Evolutionary conservation across 805 yeast species (phyloP).

Genomic region (Saccharomycopsis vini): DNA sequence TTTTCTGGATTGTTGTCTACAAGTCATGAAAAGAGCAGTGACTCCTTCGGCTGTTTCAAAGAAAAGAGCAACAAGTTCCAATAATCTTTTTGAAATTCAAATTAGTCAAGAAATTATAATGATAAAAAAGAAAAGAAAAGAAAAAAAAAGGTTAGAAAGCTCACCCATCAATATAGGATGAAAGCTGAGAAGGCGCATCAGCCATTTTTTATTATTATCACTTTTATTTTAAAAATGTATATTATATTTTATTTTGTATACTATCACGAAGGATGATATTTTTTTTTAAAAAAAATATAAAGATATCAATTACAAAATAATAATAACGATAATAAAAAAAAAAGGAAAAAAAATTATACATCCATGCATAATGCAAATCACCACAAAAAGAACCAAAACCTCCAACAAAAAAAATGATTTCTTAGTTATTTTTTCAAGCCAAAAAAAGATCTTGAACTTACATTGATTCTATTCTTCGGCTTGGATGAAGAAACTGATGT

Average conservation of each 20-base stretch:
- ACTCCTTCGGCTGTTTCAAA: constrained; percentile 4
- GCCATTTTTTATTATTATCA: no score
- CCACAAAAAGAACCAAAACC: no score
- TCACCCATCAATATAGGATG: background rate
- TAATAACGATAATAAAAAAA: no score
- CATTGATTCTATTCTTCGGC: constrained; percentile 1
- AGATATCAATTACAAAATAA: no score
- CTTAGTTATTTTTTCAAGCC: background rate
- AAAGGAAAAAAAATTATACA: no score
- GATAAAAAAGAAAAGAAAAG: background rate
- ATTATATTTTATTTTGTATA: no score
- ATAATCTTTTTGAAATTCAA: background rate
- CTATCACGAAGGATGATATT: no score
- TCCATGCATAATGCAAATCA: no score
- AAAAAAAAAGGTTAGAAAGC: background rate
- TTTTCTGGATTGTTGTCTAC: background rate
- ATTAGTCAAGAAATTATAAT: background rate
- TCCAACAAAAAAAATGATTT: no score
- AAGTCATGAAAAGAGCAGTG: background rate
- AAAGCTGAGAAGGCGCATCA: no score
- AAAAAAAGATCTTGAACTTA: background rate
- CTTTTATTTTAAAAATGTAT: no score
- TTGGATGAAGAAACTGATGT: background rate
- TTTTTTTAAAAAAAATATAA: no score
- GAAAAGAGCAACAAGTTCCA: background rate